Conservation (phyloP, 1,284 basidiomycete genomes). For the Tilletiaria anomala region DNA sequence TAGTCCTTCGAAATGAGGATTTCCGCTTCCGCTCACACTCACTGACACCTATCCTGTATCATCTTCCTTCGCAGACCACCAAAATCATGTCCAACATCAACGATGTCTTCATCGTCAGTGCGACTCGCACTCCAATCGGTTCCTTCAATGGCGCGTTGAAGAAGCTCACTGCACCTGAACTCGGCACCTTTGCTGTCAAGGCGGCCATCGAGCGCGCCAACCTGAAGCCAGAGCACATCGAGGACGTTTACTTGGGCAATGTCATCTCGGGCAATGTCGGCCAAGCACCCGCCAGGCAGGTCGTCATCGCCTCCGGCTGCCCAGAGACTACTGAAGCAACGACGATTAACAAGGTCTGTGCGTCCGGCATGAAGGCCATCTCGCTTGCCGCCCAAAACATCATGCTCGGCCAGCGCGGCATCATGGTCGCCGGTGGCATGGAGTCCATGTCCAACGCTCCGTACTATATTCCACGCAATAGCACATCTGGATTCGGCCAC, state of each 20-base stretch:
- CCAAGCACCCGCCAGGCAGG: slow-evolving; percentile 43
- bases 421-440: slow-evolving; percentile 44
- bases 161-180: slow-evolving; percentile 74
- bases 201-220: slow-evolving; percentile 65
- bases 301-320: slow-evolving; percentile 72
- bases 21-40: too few species aligned
- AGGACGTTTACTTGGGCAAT: slow-evolving; percentile 94
- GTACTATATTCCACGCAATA: slow-evolving; percentile 78
- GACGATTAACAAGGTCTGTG: slow-evolving; percentile 69
- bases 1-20: too few species aligned
- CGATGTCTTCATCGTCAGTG: slow-evolving; percentile 88
- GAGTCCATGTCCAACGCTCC: slow-evolving; percentile 43
- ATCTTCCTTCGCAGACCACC: slow-evolving; percentile 45
- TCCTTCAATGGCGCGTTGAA: slow-evolving; percentile 84
- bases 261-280: slow-evolving; percentile 42
- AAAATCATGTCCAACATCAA: too few species aligned
- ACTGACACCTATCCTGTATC: too few species aligned
- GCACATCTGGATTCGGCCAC: slow-evolving; percentile 61
- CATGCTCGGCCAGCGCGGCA: slow-evolving; percentile 39
- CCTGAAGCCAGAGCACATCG: slow-evolving; percentile 64
- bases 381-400: slow-evolving; percentile 43
- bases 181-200: slow-evolving; percentile 77
- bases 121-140: slow-evolving; percentile 83
- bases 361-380: slow-evolving; percentile 43
- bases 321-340: slow-evolving; percentile 79